A percentile compares a stretch with the other conserved stretches of the same genome.
These are phyloP conservation scores for Crithidia sp. DNA, from an alignment of 208 protist genomes.

Conservation along the genomic window DNA sequence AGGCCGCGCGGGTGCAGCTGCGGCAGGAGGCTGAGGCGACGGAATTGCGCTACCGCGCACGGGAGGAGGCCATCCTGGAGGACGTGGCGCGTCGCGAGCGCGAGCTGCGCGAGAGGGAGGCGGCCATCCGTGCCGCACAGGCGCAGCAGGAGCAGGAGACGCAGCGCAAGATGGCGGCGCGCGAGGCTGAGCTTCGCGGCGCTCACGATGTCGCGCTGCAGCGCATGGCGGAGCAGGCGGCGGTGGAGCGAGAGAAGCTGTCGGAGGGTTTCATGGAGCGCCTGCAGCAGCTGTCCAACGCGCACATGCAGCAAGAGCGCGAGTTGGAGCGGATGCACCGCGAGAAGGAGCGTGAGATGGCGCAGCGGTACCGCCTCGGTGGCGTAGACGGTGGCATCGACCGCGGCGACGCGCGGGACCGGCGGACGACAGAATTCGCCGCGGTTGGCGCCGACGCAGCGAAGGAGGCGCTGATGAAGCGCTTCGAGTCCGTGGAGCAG, in stretches of 20 bases:
- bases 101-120: slow-evolving; percentile 53
- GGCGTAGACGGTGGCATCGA: slow-evolving; percentile 18
- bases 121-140: slow-evolving; percentile 41
- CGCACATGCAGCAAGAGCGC: slow-evolving; percentile 59
- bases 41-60: slow-evolving; percentile 40
- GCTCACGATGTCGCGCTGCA: slow-evolving; percentile 59
- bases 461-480: slow-evolving; percentile 34
- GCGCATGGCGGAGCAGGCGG: slow-evolving; percentile 39
- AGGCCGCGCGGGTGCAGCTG: slow-evolving; percentile 32
- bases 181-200: slow-evolving; percentile 54
- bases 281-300: slow-evolving; percentile 63
- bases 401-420: slow-evolving; percentile 21
- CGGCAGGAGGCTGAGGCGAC: slow-evolving; percentile 31
- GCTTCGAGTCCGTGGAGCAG: slow-evolving; percentile 35
- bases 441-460: background rate
- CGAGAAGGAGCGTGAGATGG: slow-evolving; percentile 65
- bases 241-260: slow-evolving; percentile 54
- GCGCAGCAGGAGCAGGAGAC: slow-evolving; percentile 45
- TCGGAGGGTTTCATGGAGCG: slow-evolving; percentile 52
- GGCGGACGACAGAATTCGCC: slow-evolving; percentile 10
- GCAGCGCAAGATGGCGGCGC: slow-evolving; percentile 34
- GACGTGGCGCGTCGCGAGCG: slow-evolving; percentile 61
- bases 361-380: slow-evolving; percentile 33
- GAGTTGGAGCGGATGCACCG: slow-evolving; percentile 72
- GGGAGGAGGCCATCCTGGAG: slow-evolving; percentile 51